phyloP scores from a whole-genome alignment of 805 yeast species.

The Candida parachauliodes region DNA sequence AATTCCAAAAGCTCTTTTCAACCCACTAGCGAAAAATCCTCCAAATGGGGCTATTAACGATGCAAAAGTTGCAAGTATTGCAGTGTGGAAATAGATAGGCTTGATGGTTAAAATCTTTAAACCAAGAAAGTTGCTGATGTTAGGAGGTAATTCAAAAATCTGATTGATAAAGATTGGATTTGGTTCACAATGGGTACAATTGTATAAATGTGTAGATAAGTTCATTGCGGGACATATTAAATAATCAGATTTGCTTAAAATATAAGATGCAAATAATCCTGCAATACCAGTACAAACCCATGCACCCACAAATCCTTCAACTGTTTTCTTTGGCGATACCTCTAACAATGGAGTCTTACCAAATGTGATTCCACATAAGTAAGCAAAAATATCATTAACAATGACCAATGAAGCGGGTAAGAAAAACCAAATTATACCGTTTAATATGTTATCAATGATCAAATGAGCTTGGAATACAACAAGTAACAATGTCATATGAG shows the following conservation, averaged over 20 bases:
- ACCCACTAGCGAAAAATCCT: slow-evolving; percentile 96
- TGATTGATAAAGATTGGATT: slow-evolving; percentile 89
- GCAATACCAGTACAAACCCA: slow-evolving; percentile 89
- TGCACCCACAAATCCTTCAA: slow-evolving; percentile 96
- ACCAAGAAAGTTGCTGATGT: slow-evolving; percentile 46
- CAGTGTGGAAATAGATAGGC: slow-evolving; percentile 88
- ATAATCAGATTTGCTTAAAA: slow-evolving; percentile 64
- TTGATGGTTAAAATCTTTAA: slow-evolving; percentile 56
- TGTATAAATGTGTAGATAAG: slow-evolving; percentile 57
- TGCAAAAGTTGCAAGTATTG: slow-evolving; percentile 87
- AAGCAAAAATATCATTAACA: slow-evolving; percentile 93
- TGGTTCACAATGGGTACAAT: slow-evolving; percentile 68
- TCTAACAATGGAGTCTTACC: slow-evolving; percentile 90
- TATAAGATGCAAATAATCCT: slow-evolving; percentile 61
- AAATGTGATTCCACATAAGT: slow-evolving; percentile 93
- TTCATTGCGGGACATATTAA: slow-evolving; percentile 84
- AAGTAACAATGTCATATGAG: slow-evolving; percentile 87
- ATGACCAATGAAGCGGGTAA: slow-evolving; percentile 90
- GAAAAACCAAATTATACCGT: slow-evolving; percentile 92
- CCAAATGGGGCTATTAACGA: slow-evolving; percentile 98
- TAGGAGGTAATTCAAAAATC: slow-evolving; percentile 68
- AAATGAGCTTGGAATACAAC: slow-evolving; percentile 94
- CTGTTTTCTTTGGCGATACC: slow-evolving; percentile 94
- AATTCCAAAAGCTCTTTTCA: slow-evolving; percentile 92
- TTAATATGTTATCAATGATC: slow-evolving; percentile 82